Conservation (phyloP, 2,329 filamentous ascomycete genomes). For the Xylariomycetidae sp. region DNA sequence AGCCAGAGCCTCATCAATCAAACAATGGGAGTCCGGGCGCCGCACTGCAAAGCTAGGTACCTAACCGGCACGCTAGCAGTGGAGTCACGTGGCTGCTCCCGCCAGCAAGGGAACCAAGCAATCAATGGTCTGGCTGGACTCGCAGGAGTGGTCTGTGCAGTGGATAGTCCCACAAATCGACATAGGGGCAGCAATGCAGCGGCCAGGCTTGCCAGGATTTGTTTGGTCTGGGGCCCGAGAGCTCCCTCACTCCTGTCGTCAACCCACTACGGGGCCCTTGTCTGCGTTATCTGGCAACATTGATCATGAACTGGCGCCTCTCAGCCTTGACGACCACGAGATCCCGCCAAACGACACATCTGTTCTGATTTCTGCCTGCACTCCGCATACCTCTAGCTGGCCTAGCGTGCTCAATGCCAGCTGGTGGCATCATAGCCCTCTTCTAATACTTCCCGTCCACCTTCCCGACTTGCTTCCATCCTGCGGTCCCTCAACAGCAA, state of each 20-base stretch:
- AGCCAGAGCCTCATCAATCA: no score
- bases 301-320: conserved; percentile 5
- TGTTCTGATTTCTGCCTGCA: conserved; percentile 6
- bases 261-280: conserved; percentile 1
- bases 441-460: conserved; percentile 7
- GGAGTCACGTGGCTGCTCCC: no score
- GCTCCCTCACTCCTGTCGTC: not conserved
- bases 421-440: conserved; percentile 20
- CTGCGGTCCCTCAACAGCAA: conserved; percentile 7
- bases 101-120: no score
- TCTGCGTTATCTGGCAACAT: conserved; percentile 17
- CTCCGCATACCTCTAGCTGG: conserved; percentile 22
- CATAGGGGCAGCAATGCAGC: no score
- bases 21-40: no score
- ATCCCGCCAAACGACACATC: conserved; percentile 4
- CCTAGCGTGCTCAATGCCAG: conserved; percentile 29
- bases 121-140: no score
- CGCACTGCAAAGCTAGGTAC: no score
- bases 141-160: no score
- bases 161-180: no score
- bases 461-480: conserved; percentile 23
- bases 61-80: no score
- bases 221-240: conserved; percentile 10
- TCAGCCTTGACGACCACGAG: conserved; percentile 4
- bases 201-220: no score